Percentiles rank a stretch among this genome's conserved stretches.
Evolutionary conservation across 208 protist species (phyloP).

Genomic region (Angomonas ambiguus): DNA sequence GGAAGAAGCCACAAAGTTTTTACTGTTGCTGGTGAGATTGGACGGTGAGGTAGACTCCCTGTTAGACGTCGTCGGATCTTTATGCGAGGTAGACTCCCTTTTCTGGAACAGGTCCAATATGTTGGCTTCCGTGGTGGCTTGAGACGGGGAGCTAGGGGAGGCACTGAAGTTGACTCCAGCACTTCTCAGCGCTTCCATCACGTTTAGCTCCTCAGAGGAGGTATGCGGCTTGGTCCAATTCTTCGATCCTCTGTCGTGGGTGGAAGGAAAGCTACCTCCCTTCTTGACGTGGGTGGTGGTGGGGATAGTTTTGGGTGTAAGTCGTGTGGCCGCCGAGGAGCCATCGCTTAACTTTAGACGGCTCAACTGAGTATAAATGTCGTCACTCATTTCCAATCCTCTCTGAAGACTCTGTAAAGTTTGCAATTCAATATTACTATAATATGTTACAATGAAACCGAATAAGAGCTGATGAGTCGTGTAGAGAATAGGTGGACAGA

Average conservation of each 20-base stretch:
- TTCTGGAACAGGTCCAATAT: constrained; percentile 1
- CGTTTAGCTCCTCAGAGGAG: background rate
- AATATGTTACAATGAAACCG: constrained; percentile 11
- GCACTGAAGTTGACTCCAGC: background rate
- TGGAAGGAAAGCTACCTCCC: background rate
- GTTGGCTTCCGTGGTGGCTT: constrained; percentile 15
- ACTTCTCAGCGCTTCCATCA: background rate
- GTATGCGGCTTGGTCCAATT: background rate
- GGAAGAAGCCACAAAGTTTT: background rate
- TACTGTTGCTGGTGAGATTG: constrained; percentile 16
- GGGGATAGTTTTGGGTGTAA: constrained; percentile 7
- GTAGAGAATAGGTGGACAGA: background rate
- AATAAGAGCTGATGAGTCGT: constrained; percentile 8
- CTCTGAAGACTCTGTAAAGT: background rate
- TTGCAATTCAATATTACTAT: background rate
- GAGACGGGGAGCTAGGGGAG: constrained; percentile 4
- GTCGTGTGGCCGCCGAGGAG: constrained; percentile 17
- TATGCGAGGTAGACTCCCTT: constrained; percentile 7
- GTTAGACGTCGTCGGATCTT: background rate
- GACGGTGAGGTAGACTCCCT: background rate
- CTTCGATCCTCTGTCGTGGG: background rate
- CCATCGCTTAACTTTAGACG: constrained; percentile 44
- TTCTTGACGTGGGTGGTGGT: constrained; percentile 17
- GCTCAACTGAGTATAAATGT: constrained; percentile 35
- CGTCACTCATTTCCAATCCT: constrained; percentile 17